Conservation (phyloP, 179 eudicot genomes). For the Silene vulgaris region DNA sequence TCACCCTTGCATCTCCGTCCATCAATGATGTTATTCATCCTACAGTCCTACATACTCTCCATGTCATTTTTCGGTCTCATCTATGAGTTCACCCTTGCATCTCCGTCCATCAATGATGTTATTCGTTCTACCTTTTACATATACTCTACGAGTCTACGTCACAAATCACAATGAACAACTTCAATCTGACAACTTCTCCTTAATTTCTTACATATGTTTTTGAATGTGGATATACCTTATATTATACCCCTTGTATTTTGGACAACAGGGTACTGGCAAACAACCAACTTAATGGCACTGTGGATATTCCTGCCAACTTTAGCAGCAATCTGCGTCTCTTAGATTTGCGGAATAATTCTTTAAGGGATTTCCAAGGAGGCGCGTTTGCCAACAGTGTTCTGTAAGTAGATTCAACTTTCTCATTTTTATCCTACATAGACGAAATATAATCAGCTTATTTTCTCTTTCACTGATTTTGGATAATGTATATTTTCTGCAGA, state of each 20-base stretch:
- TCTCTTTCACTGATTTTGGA: neutral
- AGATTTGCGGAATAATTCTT: conserved; percentile 51
- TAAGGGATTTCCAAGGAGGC: conserved; percentile 31
- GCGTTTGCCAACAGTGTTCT: conserved; percentile 27
- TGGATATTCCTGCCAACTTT: conserved; percentile 40
- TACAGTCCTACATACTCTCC: neutral
- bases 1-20: neutral
- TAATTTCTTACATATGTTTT: neutral
- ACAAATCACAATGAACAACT: neutral
- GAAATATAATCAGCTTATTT: neutral
- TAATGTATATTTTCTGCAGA: conserved; percentile 35
- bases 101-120: neutral
- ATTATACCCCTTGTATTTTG: conserved; percentile 5
- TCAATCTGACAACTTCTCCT: neutral
- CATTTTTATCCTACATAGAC: neutral
- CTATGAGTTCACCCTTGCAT: neutral
- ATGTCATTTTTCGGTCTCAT: neutral
- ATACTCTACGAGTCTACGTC: neutral
- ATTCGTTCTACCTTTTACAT: neutral
- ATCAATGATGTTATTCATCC: neutral
- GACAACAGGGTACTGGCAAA: conserved; percentile 40
- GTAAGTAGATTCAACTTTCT: conserved; percentile 18
- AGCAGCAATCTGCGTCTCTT: conserved; percentile 42
- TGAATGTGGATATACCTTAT: conserved; percentile 7
- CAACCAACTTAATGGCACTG: conserved; percentile 51